Evolutionary conservation across 495 filamentous ascomycete species (phyloP), one percentile per base, ranked within the genome.

Genomic region (Aspergillus mulundensis): DNA sequence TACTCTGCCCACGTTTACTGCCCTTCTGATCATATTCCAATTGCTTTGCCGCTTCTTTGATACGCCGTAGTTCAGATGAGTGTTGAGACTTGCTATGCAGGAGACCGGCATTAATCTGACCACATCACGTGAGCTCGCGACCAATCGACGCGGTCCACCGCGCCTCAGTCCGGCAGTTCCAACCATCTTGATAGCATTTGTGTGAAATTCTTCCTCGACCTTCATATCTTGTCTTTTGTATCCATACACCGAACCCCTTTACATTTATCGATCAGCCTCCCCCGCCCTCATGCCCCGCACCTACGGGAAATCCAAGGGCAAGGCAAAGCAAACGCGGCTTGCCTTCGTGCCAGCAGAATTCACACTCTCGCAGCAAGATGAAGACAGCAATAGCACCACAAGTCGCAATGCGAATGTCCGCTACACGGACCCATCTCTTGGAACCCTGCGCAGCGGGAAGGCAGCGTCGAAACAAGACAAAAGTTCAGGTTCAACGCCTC

Each of bases 281-380:
- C 24, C 56, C 54, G 56, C 46, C 53, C 55, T 38, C 11, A 77
- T 77, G 75, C 66, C 73, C 62, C 69, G 73, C 66, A 70, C 64
- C 51, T 61, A 67, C 14, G 59, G 60, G 11, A 77, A 74, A 58
- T 64, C 66, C 54, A 78, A 77, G 58, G 59, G 60, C 19, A 77
- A 74, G 56, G 64, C 66, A 54, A 78, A 77, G 61, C 76, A 79
- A 63, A 75, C 77, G 42, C 75, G 75, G 48, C 75, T 80, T 42
- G 59, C 72, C 21, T 80, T 79, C 52, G 66, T 66, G 14, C 61
- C 75, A 14, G 38, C 69, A 20, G 54, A 64, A 25, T 61, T 67
- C 7, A 51, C 64, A 3, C 55, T 65, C 15, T 41, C 52, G 18
- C 21, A 53, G 0, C 21, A 50, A 24, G 60, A 51, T 10, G 59